Percentiles rank a stretch among this genome's conserved stretches.
phyloP scores from a whole-genome alignment of 164 flowering plant genomes.

The Amborella trichopoda region DNA sequence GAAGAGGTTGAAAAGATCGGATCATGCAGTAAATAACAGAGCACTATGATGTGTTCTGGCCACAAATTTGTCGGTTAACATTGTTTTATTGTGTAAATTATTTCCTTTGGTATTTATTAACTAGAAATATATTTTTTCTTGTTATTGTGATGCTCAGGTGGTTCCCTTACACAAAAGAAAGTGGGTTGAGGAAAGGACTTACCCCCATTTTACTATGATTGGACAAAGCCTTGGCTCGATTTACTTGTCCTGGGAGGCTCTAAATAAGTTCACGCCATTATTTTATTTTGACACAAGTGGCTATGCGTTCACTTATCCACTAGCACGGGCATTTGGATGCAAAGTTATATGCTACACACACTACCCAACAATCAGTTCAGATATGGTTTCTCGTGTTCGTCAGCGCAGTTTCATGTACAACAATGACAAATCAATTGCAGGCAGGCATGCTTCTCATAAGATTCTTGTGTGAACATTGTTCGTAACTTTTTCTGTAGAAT shows the following conservation, averaged over 20 bases:
- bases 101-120: too few relatives aligned
- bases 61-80: too few relatives aligned
- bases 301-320: constrained; percentile 93
- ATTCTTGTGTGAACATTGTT: too few relatives aligned
- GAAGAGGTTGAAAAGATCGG: too few relatives aligned
- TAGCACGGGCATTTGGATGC: constrained; percentile 88
- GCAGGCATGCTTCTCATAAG: constrained; percentile 41
- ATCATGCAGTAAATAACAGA: too few relatives aligned
- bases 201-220: constrained; percentile 88
- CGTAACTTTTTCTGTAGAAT: too few relatives aligned
- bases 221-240: constrained; percentile 94
- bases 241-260: constrained; percentile 85
- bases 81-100: too few relatives aligned
- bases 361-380: constrained; percentile 91
- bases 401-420: constrained; percentile 59
- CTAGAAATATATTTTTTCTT: background rate
- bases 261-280: constrained; percentile 59
- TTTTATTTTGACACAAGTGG: constrained; percentile 89
- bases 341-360: constrained; percentile 87
- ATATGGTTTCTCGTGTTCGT: constrained; percentile 87
- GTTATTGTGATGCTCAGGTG: constrained; percentile 33
- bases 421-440: constrained; percentile 54
- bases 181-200: constrained; percentile 88
- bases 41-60: too few relatives aligned
- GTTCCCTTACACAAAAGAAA: constrained; percentile 67